Base-by-base conservation (phyloP, 176 grass and related monocot genomes). In the Oryza meyeriana region DNA sequence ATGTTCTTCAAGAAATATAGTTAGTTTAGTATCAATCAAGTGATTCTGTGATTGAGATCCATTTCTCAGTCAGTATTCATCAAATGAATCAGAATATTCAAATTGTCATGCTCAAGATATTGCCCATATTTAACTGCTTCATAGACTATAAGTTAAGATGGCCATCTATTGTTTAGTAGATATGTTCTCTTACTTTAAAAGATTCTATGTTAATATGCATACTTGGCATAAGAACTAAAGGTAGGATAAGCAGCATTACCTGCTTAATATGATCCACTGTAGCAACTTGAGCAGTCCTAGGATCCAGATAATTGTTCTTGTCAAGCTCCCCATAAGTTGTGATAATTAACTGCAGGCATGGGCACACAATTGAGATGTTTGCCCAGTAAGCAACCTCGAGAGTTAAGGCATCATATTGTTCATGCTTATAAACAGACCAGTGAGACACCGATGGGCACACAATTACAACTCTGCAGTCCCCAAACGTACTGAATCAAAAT, bases 221-320 rank as follows among this genome's bases (percentile, higher is more conserved):
- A 48, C 12, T 66, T 61, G 13, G 47, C 61, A 74, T 40, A 73
- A 47, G 13, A 77, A 44, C 32, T 35, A 27, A 44, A 78, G 10
- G 8, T 20, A 61, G 7, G 64, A 61, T 35, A 2, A 66, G 75
- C 24, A 73, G 55, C 30, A 24, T 81, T 89, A 95, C 96, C 88
- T 95, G 96, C 82, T 98, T 91, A 32, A 93, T 83, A 91, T 98
- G 96, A 78, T 98, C 93, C 55, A 99, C 83, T 20, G 96, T 99
- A 83, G 91, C 96, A 83, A 99, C 89, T 84, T 99, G 96, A 24
- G 91, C 93, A 66, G 90, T 99, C 81, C 92, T 91, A 41, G 96
- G 96, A 77, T 95, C 93, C 72, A 99, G 76, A 78, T 95, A 99
- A 45, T 81, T 80, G 57, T 78, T 90, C 81, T 83, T 90, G 69